Conservation (phyloP, 495 filamentous ascomycete genomes). For the Trichoderma erinaceum region DNA sequence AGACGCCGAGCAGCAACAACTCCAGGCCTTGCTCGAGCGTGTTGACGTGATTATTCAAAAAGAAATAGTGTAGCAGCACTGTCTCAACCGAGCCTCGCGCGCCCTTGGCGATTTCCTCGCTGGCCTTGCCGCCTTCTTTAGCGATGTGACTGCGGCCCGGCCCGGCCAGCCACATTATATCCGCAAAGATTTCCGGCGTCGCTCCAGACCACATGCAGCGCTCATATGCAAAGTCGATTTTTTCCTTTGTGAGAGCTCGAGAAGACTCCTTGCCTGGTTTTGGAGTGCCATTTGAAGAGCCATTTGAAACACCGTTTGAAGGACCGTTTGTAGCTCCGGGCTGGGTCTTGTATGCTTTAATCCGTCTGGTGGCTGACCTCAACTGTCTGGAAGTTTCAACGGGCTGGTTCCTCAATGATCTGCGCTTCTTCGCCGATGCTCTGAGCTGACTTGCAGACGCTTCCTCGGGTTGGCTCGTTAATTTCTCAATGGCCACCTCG, state of each 20-base stretch:
- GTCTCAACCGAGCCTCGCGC: background rate
- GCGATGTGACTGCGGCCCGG: background rate
- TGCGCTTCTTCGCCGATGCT: background rate
- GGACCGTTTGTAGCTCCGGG: background rate
- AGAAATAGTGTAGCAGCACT: background rate
- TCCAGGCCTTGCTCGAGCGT: background rate
- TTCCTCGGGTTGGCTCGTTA: no score
- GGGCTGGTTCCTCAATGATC: background rate
- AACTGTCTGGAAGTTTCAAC: background rate
- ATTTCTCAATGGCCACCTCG: background rate
- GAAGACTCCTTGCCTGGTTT: background rate
- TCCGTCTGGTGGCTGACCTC: background rate
- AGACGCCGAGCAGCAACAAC: background rate
- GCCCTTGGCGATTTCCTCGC: background rate
- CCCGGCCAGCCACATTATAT: background rate
- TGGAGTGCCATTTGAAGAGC: background rate
- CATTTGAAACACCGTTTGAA: background rate
- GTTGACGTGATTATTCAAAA: constrained; percentile 3
- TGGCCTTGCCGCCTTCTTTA: background rate
- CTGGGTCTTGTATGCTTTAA: background rate
- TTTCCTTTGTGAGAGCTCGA: background rate
- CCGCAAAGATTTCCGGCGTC: background rate
- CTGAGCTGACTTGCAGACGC: no score
- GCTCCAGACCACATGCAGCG: background rate
- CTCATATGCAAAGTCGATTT: background rate